phyloP scores from a whole-genome alignment of 768 basidiomycete genomes.

The Boletus barrowsii region DNA sequence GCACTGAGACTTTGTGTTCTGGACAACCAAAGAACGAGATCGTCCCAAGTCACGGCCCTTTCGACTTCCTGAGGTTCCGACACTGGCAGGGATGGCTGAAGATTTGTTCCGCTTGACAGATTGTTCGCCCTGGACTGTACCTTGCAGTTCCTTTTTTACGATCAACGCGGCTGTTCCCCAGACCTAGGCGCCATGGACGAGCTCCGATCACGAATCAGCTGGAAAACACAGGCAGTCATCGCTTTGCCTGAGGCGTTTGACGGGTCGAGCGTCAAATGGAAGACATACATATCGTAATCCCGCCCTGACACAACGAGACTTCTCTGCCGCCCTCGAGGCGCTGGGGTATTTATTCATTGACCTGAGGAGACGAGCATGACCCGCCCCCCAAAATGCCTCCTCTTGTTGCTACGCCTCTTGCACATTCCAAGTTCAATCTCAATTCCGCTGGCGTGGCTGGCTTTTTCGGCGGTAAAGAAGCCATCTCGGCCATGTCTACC shows the following conservation, averaged over 20 bases:
- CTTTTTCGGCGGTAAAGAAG: slow-evolving; percentile 37
- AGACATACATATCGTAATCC: background rate
- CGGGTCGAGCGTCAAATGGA: background rate
- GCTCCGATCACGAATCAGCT: background rate
- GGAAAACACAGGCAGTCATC: background rate
- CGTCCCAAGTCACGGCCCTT: no score
- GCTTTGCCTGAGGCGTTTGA: background rate
- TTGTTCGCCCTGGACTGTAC: no score
- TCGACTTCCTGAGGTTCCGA: no score
- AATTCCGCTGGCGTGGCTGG: slow-evolving; percentile 34
- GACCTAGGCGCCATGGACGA: background rate
- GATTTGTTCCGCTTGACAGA: no score
- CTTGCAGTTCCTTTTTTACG: no score
- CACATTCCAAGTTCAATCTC: slow-evolving; percentile 14
- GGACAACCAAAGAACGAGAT: no score
- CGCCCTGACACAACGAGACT: no score
- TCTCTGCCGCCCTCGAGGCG: background rate
- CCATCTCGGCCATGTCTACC: slow-evolving; percentile 34
- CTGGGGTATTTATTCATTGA: background rate
- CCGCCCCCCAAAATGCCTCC: slow-evolving; percentile 6
- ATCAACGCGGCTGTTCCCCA: background rate
- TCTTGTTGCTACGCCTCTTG: slow-evolving; percentile 8
- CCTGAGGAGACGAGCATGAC: background rate
- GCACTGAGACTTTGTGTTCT: no score
- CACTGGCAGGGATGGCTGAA: no score